Evolutionary conservation across 1,139 yeast species (phyloP).

Genomic region (Blastobotrys illinoisensis): DNA sequence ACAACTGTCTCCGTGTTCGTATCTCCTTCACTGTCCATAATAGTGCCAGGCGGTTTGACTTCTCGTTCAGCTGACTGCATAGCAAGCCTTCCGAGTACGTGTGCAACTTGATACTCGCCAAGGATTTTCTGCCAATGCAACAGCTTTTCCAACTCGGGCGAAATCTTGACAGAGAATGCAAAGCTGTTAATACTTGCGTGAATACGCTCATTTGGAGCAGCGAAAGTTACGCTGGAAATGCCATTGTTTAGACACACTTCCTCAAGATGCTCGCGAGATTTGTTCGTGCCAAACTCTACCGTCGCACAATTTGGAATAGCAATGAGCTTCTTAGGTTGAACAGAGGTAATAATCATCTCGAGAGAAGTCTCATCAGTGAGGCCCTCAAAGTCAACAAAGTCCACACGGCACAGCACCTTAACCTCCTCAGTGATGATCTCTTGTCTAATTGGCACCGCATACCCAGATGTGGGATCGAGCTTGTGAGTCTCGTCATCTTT

Average conservation of each 20-base stretch:
- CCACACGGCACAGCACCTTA: slow-evolving; percentile 60
- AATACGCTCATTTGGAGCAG: slow-evolving; percentile 40
- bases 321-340: slow-evolving; percentile 74
- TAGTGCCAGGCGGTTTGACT: background rate
- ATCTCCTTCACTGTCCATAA: background rate
- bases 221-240: slow-evolving; percentile 25
- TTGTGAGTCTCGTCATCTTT: slow-evolving; percentile 38
- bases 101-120: slow-evolving; percentile 78
- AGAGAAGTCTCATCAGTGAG: slow-evolving; percentile 80
- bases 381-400: slow-evolving; percentile 80
- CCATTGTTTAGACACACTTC: slow-evolving; percentile 14
- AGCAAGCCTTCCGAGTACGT: slow-evolving; percentile 67
- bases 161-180: slow-evolving; percentile 67
- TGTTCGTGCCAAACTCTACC: slow-evolving; percentile 1
- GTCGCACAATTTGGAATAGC: slow-evolving; percentile 31
- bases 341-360: slow-evolving; percentile 67
- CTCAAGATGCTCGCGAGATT: slow-evolving; percentile 9
- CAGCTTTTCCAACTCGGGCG: slow-evolving; percentile 55
- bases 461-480: slow-evolving; percentile 48
- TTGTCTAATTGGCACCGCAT: slow-evolving; percentile 48
- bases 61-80: slow-evolving; percentile 24
- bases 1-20: background rate
- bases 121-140: slow-evolving; percentile 82
- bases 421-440: slow-evolving; percentile 37
- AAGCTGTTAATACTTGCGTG: slow-evolving; percentile 58